phyloP scores from a whole-genome alignment of 2,329 filamentous ascomycete species.

The Blastomyces parvus region DNA sequence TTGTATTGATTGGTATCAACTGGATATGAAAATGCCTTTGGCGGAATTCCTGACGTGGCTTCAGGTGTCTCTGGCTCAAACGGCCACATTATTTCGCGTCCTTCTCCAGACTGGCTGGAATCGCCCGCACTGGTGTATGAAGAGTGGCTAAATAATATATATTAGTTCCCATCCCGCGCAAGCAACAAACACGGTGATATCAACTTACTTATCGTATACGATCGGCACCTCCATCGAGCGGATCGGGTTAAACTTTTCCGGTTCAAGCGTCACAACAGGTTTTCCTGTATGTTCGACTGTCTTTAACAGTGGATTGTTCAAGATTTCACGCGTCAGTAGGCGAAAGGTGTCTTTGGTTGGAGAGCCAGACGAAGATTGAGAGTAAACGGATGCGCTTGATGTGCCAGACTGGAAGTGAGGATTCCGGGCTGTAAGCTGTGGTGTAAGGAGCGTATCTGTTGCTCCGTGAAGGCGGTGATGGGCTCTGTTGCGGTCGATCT shows the following conservation, averaged over 20 bases:
- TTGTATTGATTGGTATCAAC: conserved; percentile 13
- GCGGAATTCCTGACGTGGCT: conserved; percentile 12
- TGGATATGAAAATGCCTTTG: conserved; percentile 17
- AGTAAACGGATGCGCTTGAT: conserved; percentile 1
- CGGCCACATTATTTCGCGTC: conserved; percentile 19
- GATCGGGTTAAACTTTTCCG: conserved; percentile 17
- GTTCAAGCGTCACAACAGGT: conserved; percentile 12
- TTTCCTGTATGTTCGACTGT: conserved; percentile 8
- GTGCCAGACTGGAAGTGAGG: neutral
- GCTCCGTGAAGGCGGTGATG: neutral
- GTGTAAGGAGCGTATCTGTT: neutral
- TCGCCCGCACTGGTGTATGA: conserved; percentile 22
- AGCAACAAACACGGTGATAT: neutral
- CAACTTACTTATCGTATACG: conserved; percentile 23
- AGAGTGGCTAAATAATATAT: conserved; percentile 16
- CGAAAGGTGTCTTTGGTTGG: conserved; percentile 13
- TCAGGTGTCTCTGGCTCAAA: conserved; percentile 14
- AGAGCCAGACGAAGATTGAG: conserved; percentile 11
- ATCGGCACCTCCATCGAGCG: conserved; percentile 22
- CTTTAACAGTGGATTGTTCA: conserved; percentile 14
- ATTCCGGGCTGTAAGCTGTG: neutral
- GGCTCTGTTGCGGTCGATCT: neutral
- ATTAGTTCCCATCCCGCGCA: conserved; percentile 10
- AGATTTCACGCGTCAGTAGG: conserved; percentile 17
- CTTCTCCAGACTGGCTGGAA: conserved; percentile 20